These are phyloP conservation scores for Phylloporus sp. DNA, from an alignment of 1,284 basidiomycete genomes.

Conservation along the genomic window DNA sequence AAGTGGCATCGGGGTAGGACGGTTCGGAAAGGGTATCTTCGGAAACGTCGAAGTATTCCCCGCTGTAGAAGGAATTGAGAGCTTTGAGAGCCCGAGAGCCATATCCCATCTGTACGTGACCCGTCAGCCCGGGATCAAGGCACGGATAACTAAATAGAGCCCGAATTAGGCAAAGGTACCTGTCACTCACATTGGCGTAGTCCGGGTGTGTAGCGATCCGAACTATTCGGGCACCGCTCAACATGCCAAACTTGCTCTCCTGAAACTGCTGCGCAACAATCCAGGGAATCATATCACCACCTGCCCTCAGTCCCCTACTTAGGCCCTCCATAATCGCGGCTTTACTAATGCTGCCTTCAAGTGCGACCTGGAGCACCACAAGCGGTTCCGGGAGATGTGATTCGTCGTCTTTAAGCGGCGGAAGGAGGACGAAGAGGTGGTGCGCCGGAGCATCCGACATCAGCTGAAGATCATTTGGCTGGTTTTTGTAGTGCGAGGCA, in stretches of 20 bases:
- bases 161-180: background rate
- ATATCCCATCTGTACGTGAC: conserved; percentile 86
- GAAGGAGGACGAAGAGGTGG: conserved; percentile 94
- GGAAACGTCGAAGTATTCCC: conserved; percentile 90
- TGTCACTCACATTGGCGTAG: conserved; percentile 77
- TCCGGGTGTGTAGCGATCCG: conserved; percentile 98
- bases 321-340: conserved; percentile 89
- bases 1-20: conserved; percentile 68
- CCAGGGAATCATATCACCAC: conserved; percentile 99
- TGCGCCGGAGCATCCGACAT: conserved; percentile 97
- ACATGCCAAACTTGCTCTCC: conserved; percentile 91
- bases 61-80: conserved; percentile 90
- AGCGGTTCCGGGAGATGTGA: conserved; percentile 90
- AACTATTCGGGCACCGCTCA: conserved; percentile 93
- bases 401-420: conserved; percentile 89
- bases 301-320: conserved; percentile 79
- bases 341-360: conserved; percentile 94
- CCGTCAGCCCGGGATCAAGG: background rate
- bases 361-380: conserved; percentile 93
- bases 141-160: background rate
- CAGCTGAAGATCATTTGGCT: conserved; percentile 97
- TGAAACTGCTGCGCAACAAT: conserved; percentile 95
- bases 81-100: conserved; percentile 91
- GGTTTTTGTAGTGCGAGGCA: conserved; percentile 98
- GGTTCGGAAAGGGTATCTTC: conserved; percentile 64